Base-by-base conservation (phyloP, 2,329 filamentous ascomycete genomes). In the Penicillium griseofulvum region DNA sequence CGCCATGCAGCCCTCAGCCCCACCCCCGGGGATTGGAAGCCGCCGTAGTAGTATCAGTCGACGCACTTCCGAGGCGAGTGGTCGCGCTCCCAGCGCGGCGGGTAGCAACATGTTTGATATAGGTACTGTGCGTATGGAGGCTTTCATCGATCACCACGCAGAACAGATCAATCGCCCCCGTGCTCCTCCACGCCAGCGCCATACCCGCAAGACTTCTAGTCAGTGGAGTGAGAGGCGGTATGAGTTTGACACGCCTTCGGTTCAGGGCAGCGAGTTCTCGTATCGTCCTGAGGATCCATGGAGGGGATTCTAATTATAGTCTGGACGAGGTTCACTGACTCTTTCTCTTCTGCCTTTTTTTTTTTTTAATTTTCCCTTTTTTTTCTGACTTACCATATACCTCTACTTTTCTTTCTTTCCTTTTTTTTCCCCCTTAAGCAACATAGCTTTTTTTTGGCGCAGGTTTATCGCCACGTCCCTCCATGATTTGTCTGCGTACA, bases 91-190 rank as follows among this genome's bases (percentile, higher is more conserved):
- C 59, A 71, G 77, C 63, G 69, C 77, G 44, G 37, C 48, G 19
- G 63, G 71, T 59, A 73, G 73, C 54, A 82, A 83, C 71, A 92
- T 94, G 76, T 94, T 94, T 68, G 91, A 95, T 65, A 89, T 95
- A 55, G 91, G 92, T 1, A 97, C 92, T 2, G 86, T 97, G 44
- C 86, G 94, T 28, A 97, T 99, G 93, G 93, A 97, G 73, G 94
- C 94, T 0, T 99, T 97, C 71, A 95, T 99, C 63, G 83, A 86
- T 60, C 76, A 77, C 33, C 70, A 72, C 11, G 69, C 62, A 1
- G 62, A 65, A 11, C 56, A 74, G 26, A 62, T 68, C 10, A 65
- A 66, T 49, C 69, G 70, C 29, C 58, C 67, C 16, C 65, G 67
- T 33, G 55, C 49, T 5, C 54, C 51, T 39, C 59, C 62, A 14